Percentiles rank a stretch among this genome's conserved stretches.
Conservation (phyloP, 2,329 filamentous ascomycete species). For the Exophiala calicioides region DNA sequence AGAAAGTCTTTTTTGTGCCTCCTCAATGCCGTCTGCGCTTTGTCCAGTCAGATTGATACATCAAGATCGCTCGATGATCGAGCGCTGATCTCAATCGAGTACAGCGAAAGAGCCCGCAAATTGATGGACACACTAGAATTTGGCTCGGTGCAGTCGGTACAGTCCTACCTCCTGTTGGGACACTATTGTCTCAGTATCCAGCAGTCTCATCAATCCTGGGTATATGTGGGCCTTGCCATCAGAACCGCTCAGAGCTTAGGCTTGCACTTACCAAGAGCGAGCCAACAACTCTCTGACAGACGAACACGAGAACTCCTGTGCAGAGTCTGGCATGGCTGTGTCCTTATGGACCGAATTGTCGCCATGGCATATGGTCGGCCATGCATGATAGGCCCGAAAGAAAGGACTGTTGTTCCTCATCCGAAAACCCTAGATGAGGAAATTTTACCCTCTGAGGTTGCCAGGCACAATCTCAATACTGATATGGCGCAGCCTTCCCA, state of each 20-base stretch:
- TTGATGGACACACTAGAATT: conserved; percentile 47
- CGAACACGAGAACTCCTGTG: conserved; percentile 33
- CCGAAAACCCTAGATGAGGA: conserved; percentile 38
- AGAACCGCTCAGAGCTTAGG: conserved; percentile 52
- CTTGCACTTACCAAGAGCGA: conserved; percentile 46
- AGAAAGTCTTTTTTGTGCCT: conserved; percentile 49
- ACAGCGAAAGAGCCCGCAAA: conserved; percentile 47
- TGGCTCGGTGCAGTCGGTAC: conserved; percentile 48
- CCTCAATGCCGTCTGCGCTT: conserved; percentile 51
- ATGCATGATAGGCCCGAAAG: conserved; percentile 38
- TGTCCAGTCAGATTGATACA: conserved; percentile 49
- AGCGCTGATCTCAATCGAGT: conserved; percentile 44
- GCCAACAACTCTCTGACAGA: conserved; percentile 30
- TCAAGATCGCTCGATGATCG: conserved; percentile 43
- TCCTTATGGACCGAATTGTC: conserved; percentile 41
- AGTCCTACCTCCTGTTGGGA: conserved; percentile 50
- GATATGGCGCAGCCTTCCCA: conserved; percentile 33
- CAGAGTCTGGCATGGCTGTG: conserved; percentile 40
- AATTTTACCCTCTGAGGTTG: conserved; percentile 21
- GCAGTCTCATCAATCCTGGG: conserved; percentile 53
- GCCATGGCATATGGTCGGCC: conserved; percentile 43
- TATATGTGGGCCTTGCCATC: conserved; percentile 50
- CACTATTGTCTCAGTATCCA: conserved; percentile 54
- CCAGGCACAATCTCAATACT: conserved; percentile 19
- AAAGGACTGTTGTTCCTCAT: conserved; percentile 34